Evolutionary conservation across 306 rosid species (phyloP).

Genomic region (Morella rubra): DNA sequence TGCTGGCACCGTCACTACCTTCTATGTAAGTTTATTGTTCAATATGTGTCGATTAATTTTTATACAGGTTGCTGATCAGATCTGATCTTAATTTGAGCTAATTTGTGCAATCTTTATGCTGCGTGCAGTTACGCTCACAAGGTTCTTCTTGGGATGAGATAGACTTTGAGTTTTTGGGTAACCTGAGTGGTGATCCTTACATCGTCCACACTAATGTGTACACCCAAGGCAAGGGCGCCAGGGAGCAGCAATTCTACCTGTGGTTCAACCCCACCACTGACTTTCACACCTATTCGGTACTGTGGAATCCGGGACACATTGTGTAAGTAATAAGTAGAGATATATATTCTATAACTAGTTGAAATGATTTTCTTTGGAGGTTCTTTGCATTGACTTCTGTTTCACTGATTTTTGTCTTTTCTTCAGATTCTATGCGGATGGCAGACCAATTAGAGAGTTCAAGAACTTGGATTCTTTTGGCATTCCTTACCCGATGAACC

Average conservation of each 20-base stretch:
- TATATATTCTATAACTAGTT: background rate
- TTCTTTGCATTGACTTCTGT: background rate
- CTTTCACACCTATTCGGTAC: slow-evolving; percentile 42
- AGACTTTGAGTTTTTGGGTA: slow-evolving; percentile 47
- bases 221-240: slow-evolving; percentile 34
- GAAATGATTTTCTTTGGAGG: background rate
- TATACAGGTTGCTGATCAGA: too few species aligned
- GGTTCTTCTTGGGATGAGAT: slow-evolving; percentile 43
- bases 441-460: slow-evolving; percentile 67
- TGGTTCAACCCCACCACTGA: slow-evolving; percentile 43
- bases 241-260: slow-evolving; percentile 45
- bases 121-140: slow-evolving; percentile 33
- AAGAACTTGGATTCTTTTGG: slow-evolving; percentile 57
- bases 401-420: background rate
- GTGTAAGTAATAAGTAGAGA: slow-evolving; percentile 22
- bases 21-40: slow-evolving; percentile 40
- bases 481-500: slow-evolving; percentile 58
- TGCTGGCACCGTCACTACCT: slow-evolving; percentile 70
- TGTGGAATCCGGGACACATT: slow-evolving; percentile 34
- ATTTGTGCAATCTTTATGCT: background rate
- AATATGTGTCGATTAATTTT: background rate
- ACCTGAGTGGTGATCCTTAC: too few species aligned
- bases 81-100: too few species aligned
- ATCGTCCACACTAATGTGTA: slow-evolving; percentile 40
- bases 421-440: slow-evolving; percentile 53